A percentile compares a stretch with the other conserved stretches of the same genome.
These are phyloP conservation scores for Orbilia oligospora DNA, from an alignment of 2,329 filamentous ascomycete genomes.

Conservation along the genomic window DNA sequence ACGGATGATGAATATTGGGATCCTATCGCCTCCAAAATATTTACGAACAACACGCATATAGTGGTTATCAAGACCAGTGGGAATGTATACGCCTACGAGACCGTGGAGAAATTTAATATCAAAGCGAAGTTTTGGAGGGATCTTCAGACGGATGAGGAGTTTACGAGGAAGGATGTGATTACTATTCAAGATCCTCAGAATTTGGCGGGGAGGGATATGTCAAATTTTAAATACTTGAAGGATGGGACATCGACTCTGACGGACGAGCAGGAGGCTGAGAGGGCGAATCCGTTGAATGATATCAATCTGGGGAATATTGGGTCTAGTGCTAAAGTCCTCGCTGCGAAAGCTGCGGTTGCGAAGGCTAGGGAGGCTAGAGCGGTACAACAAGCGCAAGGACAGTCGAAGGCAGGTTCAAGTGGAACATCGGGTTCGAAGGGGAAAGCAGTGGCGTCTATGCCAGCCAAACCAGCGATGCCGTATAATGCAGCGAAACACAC, in stretches of 20 bases:
- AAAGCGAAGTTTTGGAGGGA: conserved; percentile 97
- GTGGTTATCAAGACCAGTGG: conserved; percentile 88
- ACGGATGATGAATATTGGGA: conserved; percentile 92
- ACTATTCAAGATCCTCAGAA: conserved; percentile 97
- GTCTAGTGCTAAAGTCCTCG: conserved; percentile 83
- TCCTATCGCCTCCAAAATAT: conserved; percentile 95
- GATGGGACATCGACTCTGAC: conserved; percentile 73
- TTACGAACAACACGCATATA: conserved; percentile 98
- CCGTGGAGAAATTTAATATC: conserved; percentile 93
- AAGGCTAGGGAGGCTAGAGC: conserved; percentile 76
- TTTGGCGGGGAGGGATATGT: conserved; percentile 83
- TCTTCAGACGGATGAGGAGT: conserved; percentile 87
- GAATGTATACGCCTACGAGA: conserved; percentile 97
- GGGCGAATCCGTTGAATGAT: conserved; percentile 72
- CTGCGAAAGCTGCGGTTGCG: conserved; percentile 93
- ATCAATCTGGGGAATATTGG: conserved; percentile 87
- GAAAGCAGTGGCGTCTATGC: conserved; percentile 17
- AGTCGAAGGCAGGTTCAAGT: conserved; percentile 68
- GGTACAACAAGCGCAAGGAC: conserved; percentile 61
- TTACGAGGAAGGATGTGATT: conserved; percentile 91
- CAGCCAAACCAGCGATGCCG: conserved; percentile 68
- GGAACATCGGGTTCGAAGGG: conserved; percentile 45
- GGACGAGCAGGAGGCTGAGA: conserved; percentile 77
- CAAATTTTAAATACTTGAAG: conserved; percentile 88
- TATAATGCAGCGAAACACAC: conserved; percentile 93